Base-by-base conservation (phyloP, 805 yeast species). In the Pichia nakasei region DNA sequence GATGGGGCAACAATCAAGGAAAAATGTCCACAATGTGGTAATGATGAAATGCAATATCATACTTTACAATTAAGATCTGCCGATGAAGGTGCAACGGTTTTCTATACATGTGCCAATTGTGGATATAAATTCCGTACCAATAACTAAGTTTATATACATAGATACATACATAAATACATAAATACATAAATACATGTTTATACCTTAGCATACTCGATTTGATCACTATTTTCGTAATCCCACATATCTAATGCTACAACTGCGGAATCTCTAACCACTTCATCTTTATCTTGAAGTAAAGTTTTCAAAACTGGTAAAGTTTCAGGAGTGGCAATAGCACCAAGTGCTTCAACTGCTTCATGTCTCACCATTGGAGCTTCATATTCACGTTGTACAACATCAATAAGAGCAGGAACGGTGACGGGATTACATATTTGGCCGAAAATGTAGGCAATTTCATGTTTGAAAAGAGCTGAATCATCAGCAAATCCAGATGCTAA, bases 301-400 rank as follows among this genome's bases (percentile, higher is more conserved):
- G 79, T 69, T 61, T 84, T 75, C 58, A 94, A 76, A 31, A 93
- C 82, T 15, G 97, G 96, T 52, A 91, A 72, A 33, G 91, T 95
- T 47, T 91, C 97, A 57, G 86, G 96, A 9, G 97, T 86, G 22
- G 96, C 97, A 61, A 93, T 93, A 24, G 95, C 78, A 22, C 98
- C 98, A 56, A 94, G 73, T 22, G 98, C 98, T 68, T 93, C 99
- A 22, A 97, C 98, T 46, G 97, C 98, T 69, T 93, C 99, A 62
- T 93, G 99, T 68, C 99, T 83, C 29, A 94, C 98, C 99, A 93
- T 93, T 51, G 94, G 95, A 42, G 95, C 97, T 69, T 93, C 96
- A 15, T 66, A 59, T 47, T 72, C 76, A 63, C 85, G 78, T 54
- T 79, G 79, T 55, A 94, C 74, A 3, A 93, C 87, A 66, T 85